These are phyloP conservation scores for Botrytis hyacinthi DNA, from an alignment of 2,329 filamentous ascomycete species.

Conservation along the genomic window DNA sequence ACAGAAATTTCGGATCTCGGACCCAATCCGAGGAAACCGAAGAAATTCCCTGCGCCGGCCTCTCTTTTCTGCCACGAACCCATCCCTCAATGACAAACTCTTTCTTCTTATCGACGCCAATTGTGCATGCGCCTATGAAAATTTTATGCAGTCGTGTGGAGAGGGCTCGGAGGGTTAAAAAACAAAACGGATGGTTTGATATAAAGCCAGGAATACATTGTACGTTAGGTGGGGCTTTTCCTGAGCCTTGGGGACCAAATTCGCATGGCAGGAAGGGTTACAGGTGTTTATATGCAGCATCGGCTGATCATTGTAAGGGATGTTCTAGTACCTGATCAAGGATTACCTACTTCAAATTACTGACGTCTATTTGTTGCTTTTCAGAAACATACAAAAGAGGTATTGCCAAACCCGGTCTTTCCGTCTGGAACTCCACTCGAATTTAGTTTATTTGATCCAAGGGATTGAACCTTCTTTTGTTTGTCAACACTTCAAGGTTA, in stretches of 20 bases:
- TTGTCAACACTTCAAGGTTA: not conserved
- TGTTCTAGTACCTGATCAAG: not conserved
- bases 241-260: not conserved
- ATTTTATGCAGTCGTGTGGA: not conserved
- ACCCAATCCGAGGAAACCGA: not conserved
- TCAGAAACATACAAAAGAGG: not conserved
- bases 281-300: not conserved
- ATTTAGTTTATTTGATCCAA: slow-evolving; percentile 5
- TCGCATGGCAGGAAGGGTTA: not conserved
- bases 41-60: not conserved
- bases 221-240: not conserved
- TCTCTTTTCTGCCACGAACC: not conserved
- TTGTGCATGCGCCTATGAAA: not conserved
- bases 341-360: not conserved
- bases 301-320: slow-evolving; percentile 7
- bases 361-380: not conserved
- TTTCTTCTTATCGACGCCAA: not conserved
- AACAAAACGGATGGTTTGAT: not conserved
- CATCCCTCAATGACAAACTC: not conserved
- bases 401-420: slow-evolving; percentile 8
- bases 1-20: not conserved
- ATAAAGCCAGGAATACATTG: not conserved
- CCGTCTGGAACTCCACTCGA: slow-evolving; percentile 2
- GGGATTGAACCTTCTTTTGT: not conserved
- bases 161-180: not conserved